Conservation (phyloP, 768 basidiomycete species). For the Trametes meyenii region DNA sequence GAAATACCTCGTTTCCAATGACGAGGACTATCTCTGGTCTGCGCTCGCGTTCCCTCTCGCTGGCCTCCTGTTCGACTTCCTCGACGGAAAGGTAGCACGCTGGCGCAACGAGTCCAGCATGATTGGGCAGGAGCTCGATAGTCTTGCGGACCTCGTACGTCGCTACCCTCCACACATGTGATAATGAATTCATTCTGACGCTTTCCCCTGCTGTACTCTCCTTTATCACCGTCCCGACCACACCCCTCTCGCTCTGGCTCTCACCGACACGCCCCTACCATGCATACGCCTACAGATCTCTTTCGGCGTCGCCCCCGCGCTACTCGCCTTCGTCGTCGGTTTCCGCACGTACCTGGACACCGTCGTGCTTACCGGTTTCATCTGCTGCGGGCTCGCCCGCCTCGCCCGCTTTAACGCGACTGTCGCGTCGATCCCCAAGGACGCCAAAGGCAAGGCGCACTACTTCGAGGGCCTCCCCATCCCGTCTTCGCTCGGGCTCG, state of each 20-base stretch:
- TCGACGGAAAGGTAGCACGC: conserved; percentile 96
- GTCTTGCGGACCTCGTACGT: conserved; percentile 90
- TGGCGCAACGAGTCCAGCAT: conserved; percentile 96
- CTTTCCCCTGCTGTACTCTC: too few relatives aligned
- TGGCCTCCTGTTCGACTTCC: conserved; percentile 96
- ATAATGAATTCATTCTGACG: conserved; percentile 2
- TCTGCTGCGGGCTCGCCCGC: conserved; percentile 94
- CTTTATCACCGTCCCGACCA: background rate
- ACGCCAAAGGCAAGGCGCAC: conserved; percentile 80
- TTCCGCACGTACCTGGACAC: conserved; percentile 92
- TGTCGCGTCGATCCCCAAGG: conserved; percentile 91
- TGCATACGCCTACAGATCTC: conserved; percentile 67
- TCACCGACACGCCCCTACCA: background rate
- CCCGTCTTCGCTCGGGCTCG: conserved; percentile 83
- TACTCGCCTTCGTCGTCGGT: conserved; percentile 89
- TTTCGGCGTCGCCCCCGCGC: conserved; percentile 96
- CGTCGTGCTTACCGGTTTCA: conserved; percentile 83
- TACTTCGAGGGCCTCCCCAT: conserved; percentile 99
- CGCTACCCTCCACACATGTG: conserved; percentile 12
- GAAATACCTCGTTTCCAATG: conserved; percentile 80
- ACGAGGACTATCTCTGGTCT: conserved; percentile 79
- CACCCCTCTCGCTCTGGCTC: conserved; percentile 1
- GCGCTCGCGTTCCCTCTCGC: conserved; percentile 89
- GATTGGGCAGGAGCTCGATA: conserved; percentile 97
- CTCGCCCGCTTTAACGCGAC: conserved; percentile 99